Conservation (phyloP, 2,329 filamentous ascomycete genomes). For the Diaporthe batatas region DNA sequence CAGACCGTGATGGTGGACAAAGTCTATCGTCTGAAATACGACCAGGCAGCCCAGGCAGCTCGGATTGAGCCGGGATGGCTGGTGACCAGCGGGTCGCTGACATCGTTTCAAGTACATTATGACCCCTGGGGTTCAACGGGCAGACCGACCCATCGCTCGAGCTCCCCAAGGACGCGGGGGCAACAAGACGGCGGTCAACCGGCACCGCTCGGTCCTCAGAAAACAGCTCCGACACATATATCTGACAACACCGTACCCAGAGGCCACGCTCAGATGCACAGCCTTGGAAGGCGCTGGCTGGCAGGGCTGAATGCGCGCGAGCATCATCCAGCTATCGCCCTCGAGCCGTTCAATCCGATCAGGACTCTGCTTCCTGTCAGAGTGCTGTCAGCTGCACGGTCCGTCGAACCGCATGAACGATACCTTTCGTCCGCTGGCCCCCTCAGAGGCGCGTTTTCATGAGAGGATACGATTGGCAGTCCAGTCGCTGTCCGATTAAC, state of each 20-base stretch:
- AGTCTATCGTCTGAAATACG: constrained; percentile 8
- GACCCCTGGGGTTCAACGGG: constrained; percentile 18
- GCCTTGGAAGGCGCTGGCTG: not conserved
- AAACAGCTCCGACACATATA: not conserved
- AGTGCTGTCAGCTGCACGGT: constrained; percentile 26
- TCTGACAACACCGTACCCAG: not conserved
- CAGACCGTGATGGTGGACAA: not conserved
- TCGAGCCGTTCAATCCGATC: constrained; percentile 10
- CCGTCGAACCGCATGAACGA: constrained; percentile 15
- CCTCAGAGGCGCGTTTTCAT: not conserved
- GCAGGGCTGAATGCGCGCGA: constrained; percentile 16
- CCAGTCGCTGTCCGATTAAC: constrained; percentile 15
- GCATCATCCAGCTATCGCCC: not conserved
- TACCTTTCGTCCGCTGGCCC: constrained; percentile 26
- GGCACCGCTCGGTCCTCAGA: not conserved
- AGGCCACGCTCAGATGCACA: not conserved
- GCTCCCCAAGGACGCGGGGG: not conserved
- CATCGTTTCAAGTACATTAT: constrained; percentile 24
- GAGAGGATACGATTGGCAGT: constrained; percentile 27
- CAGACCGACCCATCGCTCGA: constrained; percentile 11
- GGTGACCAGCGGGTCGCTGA: not conserved
- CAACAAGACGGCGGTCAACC: not conserved
- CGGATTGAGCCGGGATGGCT: constrained; percentile 18
- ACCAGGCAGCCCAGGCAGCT: constrained; percentile 3
- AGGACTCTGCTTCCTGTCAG: constrained; percentile 6